Evolutionary conservation across 208 protist species (phyloP).

Genomic region (Trypanosoma lewisi): DNA sequence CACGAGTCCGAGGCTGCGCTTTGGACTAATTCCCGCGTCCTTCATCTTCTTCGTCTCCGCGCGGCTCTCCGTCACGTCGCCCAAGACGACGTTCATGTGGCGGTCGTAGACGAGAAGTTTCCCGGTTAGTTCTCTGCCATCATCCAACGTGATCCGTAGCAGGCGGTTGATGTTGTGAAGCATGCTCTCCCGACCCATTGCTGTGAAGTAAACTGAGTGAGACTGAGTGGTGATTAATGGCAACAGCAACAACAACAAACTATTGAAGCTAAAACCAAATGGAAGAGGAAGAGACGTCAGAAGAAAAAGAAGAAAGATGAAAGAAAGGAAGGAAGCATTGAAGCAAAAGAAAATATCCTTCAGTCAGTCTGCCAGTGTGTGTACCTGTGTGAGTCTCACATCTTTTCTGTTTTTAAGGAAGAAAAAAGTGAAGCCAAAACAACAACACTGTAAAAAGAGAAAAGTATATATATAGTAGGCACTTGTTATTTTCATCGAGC

Average conservation of each 20-base stretch:
- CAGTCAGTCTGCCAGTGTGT: too few species aligned
- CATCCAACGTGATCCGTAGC: slow-evolving; percentile 63
- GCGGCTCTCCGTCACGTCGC: slow-evolving; percentile 54
- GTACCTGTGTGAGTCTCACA: too few species aligned
- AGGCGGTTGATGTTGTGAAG: slow-evolving; percentile 82
- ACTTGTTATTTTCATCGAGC: too few species aligned
- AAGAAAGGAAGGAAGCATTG: too few species aligned
- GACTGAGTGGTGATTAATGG: not conserved
- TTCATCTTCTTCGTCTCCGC: slow-evolving; percentile 68
- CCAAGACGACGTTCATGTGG: slow-evolving; percentile 89
- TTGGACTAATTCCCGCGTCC: slow-evolving; percentile 48
- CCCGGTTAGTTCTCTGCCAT: slow-evolving; percentile 70
- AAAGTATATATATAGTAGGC: too few species aligned
- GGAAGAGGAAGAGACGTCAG: too few species aligned
- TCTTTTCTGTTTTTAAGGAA: too few species aligned
- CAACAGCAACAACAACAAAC: not conserved
- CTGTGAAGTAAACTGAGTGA: slow-evolving; percentile 12
- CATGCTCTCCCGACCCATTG: slow-evolving; percentile 74
- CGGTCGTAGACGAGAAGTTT: slow-evolving; percentile 82
- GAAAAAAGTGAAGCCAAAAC: too few species aligned
- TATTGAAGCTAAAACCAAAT: too few species aligned
- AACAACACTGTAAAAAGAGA: too few species aligned
- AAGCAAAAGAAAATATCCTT: too few species aligned
- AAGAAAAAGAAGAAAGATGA: too few species aligned
- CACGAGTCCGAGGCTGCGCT: slow-evolving; percentile 65